phyloP scores from a whole-genome alignment of 2,329 filamentous ascomycete species.

The Cercospora canescens region DNA sequence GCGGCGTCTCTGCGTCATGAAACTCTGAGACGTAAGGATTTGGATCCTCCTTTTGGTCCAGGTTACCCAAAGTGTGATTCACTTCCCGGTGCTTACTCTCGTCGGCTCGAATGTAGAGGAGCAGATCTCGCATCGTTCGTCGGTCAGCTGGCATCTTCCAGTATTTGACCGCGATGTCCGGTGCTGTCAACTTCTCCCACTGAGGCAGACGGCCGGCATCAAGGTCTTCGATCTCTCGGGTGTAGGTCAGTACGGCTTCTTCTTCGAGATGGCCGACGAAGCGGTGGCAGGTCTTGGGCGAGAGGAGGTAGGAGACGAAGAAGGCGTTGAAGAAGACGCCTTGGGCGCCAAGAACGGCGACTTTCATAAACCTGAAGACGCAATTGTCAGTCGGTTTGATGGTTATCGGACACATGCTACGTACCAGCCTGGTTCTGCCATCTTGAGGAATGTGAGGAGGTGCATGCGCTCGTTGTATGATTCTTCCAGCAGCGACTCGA shows the following conservation, averaged over 20 bases:
- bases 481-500: conserved; percentile 49
- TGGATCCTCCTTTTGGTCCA: conserved; percentile 81
- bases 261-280: conserved; percentile 98
- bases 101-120: conserved; percentile 87
- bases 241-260: conserved; percentile 95
- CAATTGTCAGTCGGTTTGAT: not conserved
- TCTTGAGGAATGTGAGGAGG: conserved; percentile 87
- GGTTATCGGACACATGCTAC: not conserved
- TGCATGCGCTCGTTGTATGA: conserved; percentile 69
- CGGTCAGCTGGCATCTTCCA: conserved; percentile 90
- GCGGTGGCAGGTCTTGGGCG: conserved; percentile 83
- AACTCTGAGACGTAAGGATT: conserved; percentile 90
- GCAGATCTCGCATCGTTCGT: conserved; percentile 79
- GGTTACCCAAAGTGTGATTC: conserved; percentile 90
- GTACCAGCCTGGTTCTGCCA: conserved; percentile 72
- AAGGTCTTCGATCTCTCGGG: conserved; percentile 81
- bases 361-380: conserved; percentile 68
- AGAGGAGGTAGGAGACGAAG: conserved; percentile 85
- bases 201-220: conserved; percentile 79
- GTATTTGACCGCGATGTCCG: conserved; percentile 86
- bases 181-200: conserved; percentile 77
- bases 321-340: conserved; percentile 96
- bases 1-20: conserved; percentile 65
- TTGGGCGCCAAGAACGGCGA: conserved; percentile 88
- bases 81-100: conserved; percentile 82